Evolutionary conservation across 164 flowering plant species (phyloP).

Genomic region (Buxus sempervirens): DNA sequence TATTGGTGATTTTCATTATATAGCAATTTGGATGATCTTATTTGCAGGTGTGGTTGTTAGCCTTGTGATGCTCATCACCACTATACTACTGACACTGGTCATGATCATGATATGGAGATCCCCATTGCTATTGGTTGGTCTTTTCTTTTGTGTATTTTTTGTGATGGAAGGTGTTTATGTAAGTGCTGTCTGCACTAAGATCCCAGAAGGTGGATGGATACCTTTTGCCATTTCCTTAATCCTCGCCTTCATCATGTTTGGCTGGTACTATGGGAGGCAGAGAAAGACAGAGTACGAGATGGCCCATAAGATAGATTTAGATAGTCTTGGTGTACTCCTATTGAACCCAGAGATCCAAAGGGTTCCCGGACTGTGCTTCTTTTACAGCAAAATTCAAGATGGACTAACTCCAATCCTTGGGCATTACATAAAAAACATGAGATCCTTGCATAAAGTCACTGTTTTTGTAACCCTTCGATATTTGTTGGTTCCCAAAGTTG

Average conservation of each 20-base stretch:
- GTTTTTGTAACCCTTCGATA: slow-evolving; percentile 64
- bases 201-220: slow-evolving; percentile 82
- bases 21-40: slow-evolving; percentile 6
- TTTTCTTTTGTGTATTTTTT: slow-evolving; percentile 57
- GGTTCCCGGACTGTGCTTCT: slow-evolving; percentile 78
- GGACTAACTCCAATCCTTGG: slow-evolving; percentile 74
- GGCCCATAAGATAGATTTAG: slow-evolving; percentile 49
- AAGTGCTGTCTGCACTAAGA: slow-evolving; percentile 65
- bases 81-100: slow-evolving; percentile 61
- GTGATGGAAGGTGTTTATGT: slow-evolving; percentile 69
- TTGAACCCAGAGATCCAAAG: slow-evolving; percentile 56
- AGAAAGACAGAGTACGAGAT: slow-evolving; percentile 66
- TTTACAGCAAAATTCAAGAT: slow-evolving; percentile 68
- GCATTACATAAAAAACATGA: slow-evolving; percentile 71
- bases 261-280: slow-evolving; percentile 81
- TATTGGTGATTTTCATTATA: background rate
- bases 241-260: slow-evolving; percentile 78
- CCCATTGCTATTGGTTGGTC: slow-evolving; percentile 39
- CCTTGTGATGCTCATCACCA: slow-evolving; percentile 82
- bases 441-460: slow-evolving; percentile 61
- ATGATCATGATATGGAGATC: slow-evolving; percentile 83
- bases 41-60: slow-evolving; percentile 80
- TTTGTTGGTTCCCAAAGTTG: slow-evolving; percentile 65
- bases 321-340: slow-evolving; percentile 41
- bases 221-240: slow-evolving; percentile 80